phyloP scores from a whole-genome alignment of 768 basidiomycete species.

The Mycena polygramma region DNA sequence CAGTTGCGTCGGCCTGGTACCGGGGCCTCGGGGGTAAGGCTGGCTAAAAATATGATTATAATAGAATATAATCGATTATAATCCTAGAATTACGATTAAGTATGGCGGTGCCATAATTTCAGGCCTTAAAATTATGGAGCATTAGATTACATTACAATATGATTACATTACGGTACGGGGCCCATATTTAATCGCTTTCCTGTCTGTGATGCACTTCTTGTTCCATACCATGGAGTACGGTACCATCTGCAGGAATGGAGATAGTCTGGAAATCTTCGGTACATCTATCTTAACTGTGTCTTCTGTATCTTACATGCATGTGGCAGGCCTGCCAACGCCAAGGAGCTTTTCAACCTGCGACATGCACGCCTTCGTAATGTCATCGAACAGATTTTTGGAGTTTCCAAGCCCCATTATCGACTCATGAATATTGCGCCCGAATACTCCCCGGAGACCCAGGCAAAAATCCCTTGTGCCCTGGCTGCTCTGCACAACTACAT shows the following conservation, averaged over 20 bases:
- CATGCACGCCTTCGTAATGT: slow-evolving; percentile 1
- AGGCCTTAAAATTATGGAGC: too few species aligned
- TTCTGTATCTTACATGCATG: background rate
- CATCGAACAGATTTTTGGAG: background rate
- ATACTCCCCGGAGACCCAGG: background rate
- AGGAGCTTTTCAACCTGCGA: slow-evolving; percentile 1
- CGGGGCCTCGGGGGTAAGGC: too few species aligned
- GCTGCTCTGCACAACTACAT: slow-evolving; percentile 5
- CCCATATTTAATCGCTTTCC: too few species aligned
- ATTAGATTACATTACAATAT: too few species aligned
- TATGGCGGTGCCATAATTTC: too few species aligned
- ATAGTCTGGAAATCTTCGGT: slow-evolving; percentile 19
- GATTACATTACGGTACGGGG: too few species aligned
- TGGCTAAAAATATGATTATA: too few species aligned
- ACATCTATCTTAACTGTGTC: background rate
- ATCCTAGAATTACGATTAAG: too few species aligned
- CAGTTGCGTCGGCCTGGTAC: too few species aligned
- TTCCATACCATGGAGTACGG: slow-evolving; percentile 43
- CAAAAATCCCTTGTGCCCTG: slow-evolving; percentile 2
- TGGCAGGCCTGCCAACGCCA: background rate
- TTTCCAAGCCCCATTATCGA: background rate
- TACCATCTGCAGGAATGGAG: slow-evolving; percentile 46
- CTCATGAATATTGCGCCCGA: background rate
- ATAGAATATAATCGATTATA: too few species aligned
- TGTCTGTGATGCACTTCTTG: slow-evolving; percentile 42